Percentiles rank a stretch among this genome's conserved stretches.
These are phyloP conservation scores for Trichoderma gracile DNA, from an alignment of 2,329 filamentous ascomycete species.

Conservation along the genomic window DNA sequence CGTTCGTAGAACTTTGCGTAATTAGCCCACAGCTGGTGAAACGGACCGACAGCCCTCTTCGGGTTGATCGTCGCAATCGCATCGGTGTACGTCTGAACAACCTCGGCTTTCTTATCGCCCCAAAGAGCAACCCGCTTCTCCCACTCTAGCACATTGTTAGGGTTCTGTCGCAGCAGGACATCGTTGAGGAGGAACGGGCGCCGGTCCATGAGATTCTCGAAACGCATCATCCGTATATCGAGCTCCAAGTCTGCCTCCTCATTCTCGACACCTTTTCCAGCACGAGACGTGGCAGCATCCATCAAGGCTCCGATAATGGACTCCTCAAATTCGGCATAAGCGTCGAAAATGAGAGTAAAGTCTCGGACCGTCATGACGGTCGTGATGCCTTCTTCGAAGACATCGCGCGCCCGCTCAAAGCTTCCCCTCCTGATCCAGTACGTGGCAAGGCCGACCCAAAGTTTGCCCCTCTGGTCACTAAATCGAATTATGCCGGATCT, in stretches of 20 bases:
- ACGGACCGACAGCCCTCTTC: slow-evolving; percentile 89
- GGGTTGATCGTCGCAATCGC: slow-evolving; percentile 91
- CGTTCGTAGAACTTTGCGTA: slow-evolving; percentile 97
- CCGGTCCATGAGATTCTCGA: slow-evolving; percentile 97
- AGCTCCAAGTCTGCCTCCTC: slow-evolving; percentile 89
- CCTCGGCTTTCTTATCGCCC: slow-evolving; percentile 88
- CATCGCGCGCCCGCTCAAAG: slow-evolving; percentile 88
- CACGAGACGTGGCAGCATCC: slow-evolving; percentile 77
- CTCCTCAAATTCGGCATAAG: slow-evolving; percentile 96
- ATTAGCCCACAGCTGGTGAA: slow-evolving; percentile 93
- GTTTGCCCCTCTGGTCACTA: slow-evolving; percentile 87
- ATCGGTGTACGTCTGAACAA: slow-evolving; percentile 91
- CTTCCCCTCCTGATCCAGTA: slow-evolving; percentile 95
- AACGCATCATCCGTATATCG: slow-evolving; percentile 95
- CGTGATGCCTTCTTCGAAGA: slow-evolving; percentile 94
- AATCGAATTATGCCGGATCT: slow-evolving; percentile 89
- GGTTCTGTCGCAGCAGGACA: slow-evolving; percentile 90
- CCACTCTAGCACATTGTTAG: slow-evolving; percentile 95
- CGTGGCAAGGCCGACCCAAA: slow-evolving; percentile 92
- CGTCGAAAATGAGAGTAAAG: slow-evolving; percentile 94
- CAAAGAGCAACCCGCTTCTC: slow-evolving; percentile 94
- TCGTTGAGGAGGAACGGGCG: slow-evolving; percentile 95
- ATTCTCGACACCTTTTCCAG: slow-evolving; percentile 75
- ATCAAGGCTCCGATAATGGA: slow-evolving; percentile 89
- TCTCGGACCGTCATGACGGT: slow-evolving; percentile 99